Conservation (phyloP, 768 basidiomycete genomes). For the Macrocybe gigantea region DNA sequence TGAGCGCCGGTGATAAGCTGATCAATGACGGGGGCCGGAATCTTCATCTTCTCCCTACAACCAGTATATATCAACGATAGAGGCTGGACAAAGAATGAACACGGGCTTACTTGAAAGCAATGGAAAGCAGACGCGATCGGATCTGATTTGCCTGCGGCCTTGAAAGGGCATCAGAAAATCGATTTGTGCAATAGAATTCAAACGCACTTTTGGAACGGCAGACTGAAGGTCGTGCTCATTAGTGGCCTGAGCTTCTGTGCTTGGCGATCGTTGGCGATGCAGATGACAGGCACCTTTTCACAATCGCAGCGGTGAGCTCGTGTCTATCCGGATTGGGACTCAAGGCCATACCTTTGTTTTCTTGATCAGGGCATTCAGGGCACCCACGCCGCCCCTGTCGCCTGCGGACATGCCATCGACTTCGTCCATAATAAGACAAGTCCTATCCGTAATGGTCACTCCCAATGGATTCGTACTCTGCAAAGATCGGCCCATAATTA, state of each 20-base stretch:
- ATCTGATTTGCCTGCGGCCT: slow-evolving; percentile 77
- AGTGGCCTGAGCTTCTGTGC: slow-evolving; percentile 93
- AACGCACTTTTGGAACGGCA: slow-evolving; percentile 73
- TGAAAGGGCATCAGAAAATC: slow-evolving; percentile 6
- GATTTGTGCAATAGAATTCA: not conserved
- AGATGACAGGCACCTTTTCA: slow-evolving; percentile 86
- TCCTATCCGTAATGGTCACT: slow-evolving; percentile 67
- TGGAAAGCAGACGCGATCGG: slow-evolving; percentile 83
- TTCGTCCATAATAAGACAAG: slow-evolving; percentile 97
- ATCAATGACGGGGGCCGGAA: slow-evolving; percentile 89
- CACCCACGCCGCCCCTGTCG: slow-evolving; percentile 94
- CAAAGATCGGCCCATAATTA: slow-evolving; percentile 3
- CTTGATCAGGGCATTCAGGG: slow-evolving; percentile 85
- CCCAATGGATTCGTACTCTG: slow-evolving; percentile 64
- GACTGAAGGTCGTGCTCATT: slow-evolving; percentile 57
- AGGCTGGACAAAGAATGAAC: not conserved
- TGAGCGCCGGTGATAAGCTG: slow-evolving; percentile 85
- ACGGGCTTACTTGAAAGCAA: slow-evolving; percentile 75
- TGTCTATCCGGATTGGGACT: not conserved
- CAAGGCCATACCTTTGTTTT: slow-evolving; percentile 67
- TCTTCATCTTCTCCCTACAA: slow-evolving; percentile 82
- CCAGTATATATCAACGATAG: not conserved
- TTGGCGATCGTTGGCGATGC: slow-evolving; percentile 88
- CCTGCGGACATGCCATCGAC: slow-evolving; percentile 99
- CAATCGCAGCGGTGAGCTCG: not conserved